Conservation (phyloP, 2,329 filamentous ascomycete genomes). For the Nigrograna mackinnonii region DNA sequence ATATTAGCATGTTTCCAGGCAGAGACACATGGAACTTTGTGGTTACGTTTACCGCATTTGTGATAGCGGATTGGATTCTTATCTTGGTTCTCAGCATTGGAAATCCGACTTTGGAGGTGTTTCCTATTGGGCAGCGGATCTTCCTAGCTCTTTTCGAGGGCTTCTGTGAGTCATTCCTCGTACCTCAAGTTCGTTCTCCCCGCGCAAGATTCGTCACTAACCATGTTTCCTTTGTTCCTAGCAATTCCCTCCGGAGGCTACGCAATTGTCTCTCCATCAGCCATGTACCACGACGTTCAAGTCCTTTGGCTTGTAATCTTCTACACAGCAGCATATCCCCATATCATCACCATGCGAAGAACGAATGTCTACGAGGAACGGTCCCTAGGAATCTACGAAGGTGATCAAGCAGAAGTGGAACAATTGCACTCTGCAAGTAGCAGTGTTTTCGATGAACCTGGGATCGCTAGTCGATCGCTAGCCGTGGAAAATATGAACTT, state of each 20-base stretch:
- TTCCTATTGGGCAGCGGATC: constrained; percentile 51
- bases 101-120: constrained; percentile 51
- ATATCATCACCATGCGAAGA: constrained; percentile 63
- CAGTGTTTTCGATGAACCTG: constrained; percentile 21
- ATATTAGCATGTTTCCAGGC: constrained; percentile 64
- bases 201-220: background rate
- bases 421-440: constrained; percentile 23
- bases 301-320: constrained; percentile 65
- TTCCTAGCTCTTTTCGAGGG: constrained; percentile 62
- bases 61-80: constrained; percentile 43
- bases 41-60: constrained; percentile 53
- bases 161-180: constrained; percentile 12
- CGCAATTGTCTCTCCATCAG: constrained; percentile 42
- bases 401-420: constrained; percentile 21
- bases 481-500: no score
- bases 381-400: constrained; percentile 59
- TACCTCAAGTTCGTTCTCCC: no score
- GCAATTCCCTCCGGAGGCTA: constrained; percentile 46
- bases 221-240: constrained; percentile 52
- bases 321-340: constrained; percentile 64
- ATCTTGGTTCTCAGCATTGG: constrained; percentile 43
- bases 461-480: constrained; percentile 15
- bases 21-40: constrained; percentile 60
- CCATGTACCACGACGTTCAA: constrained; percentile 58
- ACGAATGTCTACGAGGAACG: constrained; percentile 63